Evolutionary conservation across 305 asterid species (phyloP).

Genomic region (Lippia alba): DNA sequence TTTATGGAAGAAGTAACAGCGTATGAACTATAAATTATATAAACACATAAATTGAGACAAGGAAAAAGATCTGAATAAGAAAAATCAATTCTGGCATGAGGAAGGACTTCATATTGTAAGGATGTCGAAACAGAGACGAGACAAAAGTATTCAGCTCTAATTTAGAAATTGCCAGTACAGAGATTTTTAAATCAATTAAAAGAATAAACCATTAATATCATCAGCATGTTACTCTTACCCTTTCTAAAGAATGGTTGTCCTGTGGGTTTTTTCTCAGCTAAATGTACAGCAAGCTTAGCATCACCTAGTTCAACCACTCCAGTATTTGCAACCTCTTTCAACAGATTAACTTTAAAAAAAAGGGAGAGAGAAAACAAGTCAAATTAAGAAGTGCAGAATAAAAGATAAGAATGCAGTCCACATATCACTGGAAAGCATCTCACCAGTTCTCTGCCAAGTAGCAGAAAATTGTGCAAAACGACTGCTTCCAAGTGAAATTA

Average conservation of each 20-base stretch:
- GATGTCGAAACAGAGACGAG: slow-evolving; percentile 2
- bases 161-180: slow-evolving; percentile 1
- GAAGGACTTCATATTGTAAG: slow-evolving; percentile 17
- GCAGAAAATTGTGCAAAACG: slow-evolving; percentile 67
- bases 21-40: not conserved
- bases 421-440: slow-evolving; percentile 30
- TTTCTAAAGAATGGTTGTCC: slow-evolving; percentile 82
- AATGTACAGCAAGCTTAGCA: slow-evolving; percentile 65
- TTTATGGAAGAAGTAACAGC: not conserved
- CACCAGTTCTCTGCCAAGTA: slow-evolving; percentile 86
- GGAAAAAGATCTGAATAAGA: not conserved
- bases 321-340: slow-evolving; percentile 83
- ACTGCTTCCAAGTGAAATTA: slow-evolving; percentile 76
- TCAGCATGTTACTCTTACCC: slow-evolving; percentile 56
- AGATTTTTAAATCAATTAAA: slow-evolving; percentile 17
- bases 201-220: slow-evolving; percentile 13
- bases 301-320: slow-evolving; percentile 90
- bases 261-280: slow-evolving; percentile 84
- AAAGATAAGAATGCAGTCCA: slow-evolving; percentile 16
- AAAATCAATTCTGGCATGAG: slow-evolving; percentile 11
- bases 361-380: not conserved
- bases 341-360: slow-evolving; percentile 60
- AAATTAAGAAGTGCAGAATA: slow-evolving; percentile 24
- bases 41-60: slow-evolving; percentile 7
- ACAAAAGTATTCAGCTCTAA: not conserved